Conservation (phyloP, 495 filamentous ascomycete genomes). For the Penicillium cosmopolitanum region DNA sequence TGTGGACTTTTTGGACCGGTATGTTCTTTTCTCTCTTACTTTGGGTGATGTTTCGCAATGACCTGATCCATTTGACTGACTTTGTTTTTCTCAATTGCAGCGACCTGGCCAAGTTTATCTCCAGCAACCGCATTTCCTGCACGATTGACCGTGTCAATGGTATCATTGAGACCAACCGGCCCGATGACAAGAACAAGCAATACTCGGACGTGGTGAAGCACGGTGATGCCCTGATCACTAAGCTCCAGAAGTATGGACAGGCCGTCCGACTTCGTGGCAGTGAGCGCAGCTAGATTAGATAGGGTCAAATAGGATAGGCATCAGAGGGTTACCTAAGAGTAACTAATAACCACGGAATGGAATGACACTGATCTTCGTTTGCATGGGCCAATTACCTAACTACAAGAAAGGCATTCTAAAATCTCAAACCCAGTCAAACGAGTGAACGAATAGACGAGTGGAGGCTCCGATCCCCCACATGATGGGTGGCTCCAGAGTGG, state of each 20-base stretch:
- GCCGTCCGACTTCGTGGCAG: slow-evolving; percentile 91
- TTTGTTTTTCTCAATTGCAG: slow-evolving; percentile 45
- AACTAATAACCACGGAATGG: background rate
- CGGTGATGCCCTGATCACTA: slow-evolving; percentile 95
- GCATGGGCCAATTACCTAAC: background rate
- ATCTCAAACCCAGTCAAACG: too few species aligned
- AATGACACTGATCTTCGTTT: slow-evolving; percentile 1
- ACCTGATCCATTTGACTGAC: background rate
- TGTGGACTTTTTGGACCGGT: slow-evolving; percentile 95
- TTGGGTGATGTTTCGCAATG: background rate
- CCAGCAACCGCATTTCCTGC: slow-evolving; percentile 88
- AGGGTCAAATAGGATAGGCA: background rate
- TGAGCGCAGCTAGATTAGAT: slow-evolving; percentile 65
- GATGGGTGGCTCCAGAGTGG: slow-evolving; percentile 25
- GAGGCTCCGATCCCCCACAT: slow-evolving; percentile 16
- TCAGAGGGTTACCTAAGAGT: background rate
- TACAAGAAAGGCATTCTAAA: too few species aligned
- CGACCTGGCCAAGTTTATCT: slow-evolving; percentile 96
- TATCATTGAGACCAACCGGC: slow-evolving; percentile 95
- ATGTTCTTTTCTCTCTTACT: slow-evolving; percentile 22
- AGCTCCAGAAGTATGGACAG: slow-evolving; percentile 98
- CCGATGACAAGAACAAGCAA: slow-evolving; percentile 99
- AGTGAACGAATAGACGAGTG: background rate
- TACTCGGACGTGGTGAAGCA: slow-evolving; percentile 97
- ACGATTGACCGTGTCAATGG: slow-evolving; percentile 97